Conservation (phyloP, 441 rosid species). For the Croton setiger region DNA sequence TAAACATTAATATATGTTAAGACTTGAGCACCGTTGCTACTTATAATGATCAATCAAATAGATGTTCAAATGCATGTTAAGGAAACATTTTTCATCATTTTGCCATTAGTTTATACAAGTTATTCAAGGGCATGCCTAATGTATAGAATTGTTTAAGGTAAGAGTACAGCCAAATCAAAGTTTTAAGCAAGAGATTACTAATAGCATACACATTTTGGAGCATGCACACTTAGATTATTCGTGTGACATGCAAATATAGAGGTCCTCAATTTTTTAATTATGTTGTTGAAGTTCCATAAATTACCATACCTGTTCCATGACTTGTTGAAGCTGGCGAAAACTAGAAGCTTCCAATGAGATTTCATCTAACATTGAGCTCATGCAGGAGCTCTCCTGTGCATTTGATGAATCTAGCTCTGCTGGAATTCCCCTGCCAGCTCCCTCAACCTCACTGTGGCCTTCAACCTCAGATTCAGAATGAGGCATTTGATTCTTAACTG, state of each 20-base stretch:
- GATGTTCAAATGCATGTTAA: neutral
- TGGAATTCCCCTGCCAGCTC: slow-evolving; percentile 30
- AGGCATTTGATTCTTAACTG: slow-evolving; percentile 39
- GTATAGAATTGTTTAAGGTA: neutral
- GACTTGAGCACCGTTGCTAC: neutral
- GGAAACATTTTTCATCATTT: neutral
- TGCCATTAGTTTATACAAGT: neutral
- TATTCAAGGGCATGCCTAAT: neutral
- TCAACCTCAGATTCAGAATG: slow-evolving; percentile 37
- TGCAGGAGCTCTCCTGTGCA: slow-evolving; percentile 53
- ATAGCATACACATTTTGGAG: neutral
- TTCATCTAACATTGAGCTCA: slow-evolving; percentile 60
- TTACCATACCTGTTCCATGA: slow-evolving; percentile 61
- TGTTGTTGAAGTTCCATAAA: neutral
- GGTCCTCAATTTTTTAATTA: neutral
- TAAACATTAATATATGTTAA: neutral
- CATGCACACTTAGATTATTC: neutral
- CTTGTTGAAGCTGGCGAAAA: slow-evolving; percentile 82
- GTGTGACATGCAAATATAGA: neutral
- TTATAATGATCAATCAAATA: neutral
- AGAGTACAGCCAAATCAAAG: neutral
- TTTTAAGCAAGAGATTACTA: neutral
- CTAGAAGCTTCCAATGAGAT: slow-evolving; percentile 75
- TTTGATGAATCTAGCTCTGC: slow-evolving; percentile 49
- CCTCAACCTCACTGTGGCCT: slow-evolving; percentile 43